Conservation (phyloP, 2,329 filamentous ascomycete genomes). For the Aureobasidium subglaciale region DNA sequence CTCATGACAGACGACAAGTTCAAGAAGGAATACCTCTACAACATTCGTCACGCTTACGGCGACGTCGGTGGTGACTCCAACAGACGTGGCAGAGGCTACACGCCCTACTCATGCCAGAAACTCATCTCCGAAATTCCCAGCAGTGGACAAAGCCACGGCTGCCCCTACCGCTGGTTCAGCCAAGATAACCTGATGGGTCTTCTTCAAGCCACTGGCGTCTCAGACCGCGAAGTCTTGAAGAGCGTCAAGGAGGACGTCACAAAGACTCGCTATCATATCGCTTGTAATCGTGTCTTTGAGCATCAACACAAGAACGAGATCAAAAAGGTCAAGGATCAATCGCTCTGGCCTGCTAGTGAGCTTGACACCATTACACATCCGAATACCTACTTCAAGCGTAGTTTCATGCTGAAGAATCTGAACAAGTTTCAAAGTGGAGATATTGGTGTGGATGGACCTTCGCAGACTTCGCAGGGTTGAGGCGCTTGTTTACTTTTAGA, state of each 20-base stretch:
- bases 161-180: conserved; percentile 88
- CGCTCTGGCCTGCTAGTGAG: conserved; percentile 53
- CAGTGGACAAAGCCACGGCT: conserved; percentile 86
- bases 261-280: conserved; percentile 84
- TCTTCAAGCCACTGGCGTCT: conserved; percentile 71
- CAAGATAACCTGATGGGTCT: conserved; percentile 75
- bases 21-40: conserved; percentile 97
- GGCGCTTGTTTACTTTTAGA: neutral
- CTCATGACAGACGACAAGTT: conserved; percentile 78
- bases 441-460: conserved; percentile 28
- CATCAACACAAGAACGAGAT: conserved; percentile 62
- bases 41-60: conserved; percentile 88
- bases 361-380: conserved; percentile 94
- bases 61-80: conserved; percentile 92
- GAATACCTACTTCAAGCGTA: conserved; percentile 96
- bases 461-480: neutral
- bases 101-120: conserved; percentile 89
- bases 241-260: conserved; percentile 84
- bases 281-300: conserved; percentile 94
- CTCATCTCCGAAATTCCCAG: conserved; percentile 84
- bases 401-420: conserved; percentile 79
- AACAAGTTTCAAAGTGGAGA: conserved; percentile 38
- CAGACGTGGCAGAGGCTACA: conserved; percentile 77
- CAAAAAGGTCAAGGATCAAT: conserved; percentile 44
- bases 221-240: conserved; percentile 67